Evolutionary conservation across 257 asterid genomes (phyloP), one percentile per base, ranked within the genome.

Genomic region (Asclepias syriaca): DNA sequence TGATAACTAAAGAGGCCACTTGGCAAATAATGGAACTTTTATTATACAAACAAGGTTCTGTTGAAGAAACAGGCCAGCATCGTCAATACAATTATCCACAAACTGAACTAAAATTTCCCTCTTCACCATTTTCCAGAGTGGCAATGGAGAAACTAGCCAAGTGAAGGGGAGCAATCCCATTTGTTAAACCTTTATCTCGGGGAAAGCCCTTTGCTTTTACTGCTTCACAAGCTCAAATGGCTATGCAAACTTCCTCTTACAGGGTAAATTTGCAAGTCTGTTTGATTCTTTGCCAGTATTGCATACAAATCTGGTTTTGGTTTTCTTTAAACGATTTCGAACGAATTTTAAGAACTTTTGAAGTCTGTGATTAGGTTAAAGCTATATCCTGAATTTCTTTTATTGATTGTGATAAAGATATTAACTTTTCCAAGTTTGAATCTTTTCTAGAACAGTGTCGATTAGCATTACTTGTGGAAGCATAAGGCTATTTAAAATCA

Each of bases 161-260:
- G 82, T 81, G 77, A 81, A 71, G 57, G 84, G 80, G 68, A 67
- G 77, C 82, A 68, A 70, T 78, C 72, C 83, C 72, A 59, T 77
- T 84, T 66, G 59, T 77, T 78, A 78, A 79, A 74, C 69, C 77
- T 70, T 70, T 77, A 51, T 61, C 61, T 29, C 77, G 74, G 60
- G 54, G 79, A 50, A 74, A 66, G 19, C 71, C 77, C n/a, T 40
- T 79, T 75, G 40, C 69, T 68, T 81, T 29, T 73, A 58, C 81
- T 65, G 74, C 50, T 80, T 77, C 82, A 68, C 72, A 24, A 68
- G 69, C 86, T 69, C 80, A 73, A 76, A 89, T 89, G 97, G 89
- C 89, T 72, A 73, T 79, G 85, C 94, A 83, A 73, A 83, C 78
- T 65, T 87, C 93, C 48, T 81, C 96, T 74, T 75, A 73, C 86